Evolutionary conservation across 805 yeast genomes (phyloP).

Genomic region (Ogataea pilisensis): DNA sequence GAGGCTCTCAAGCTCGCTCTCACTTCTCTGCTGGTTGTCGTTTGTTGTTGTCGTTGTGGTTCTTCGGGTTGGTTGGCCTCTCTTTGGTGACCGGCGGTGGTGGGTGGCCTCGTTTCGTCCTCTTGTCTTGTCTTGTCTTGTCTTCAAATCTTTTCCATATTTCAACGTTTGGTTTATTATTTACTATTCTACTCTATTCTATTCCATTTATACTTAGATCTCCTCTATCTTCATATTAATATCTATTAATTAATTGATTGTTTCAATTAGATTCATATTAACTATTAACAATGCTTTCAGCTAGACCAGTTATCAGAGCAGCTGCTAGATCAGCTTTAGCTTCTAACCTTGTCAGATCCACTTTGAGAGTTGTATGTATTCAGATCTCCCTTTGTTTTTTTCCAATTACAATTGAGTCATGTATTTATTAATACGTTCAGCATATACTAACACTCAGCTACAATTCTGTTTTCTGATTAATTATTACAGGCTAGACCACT

Average conservation of each 20-base stretch:
- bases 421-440: no score
- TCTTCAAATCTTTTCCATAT: background rate
- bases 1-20: background rate
- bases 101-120: no score
- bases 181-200: slow-evolving; percentile 7
- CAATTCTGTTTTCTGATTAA: background rate
- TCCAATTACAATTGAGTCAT: background rate
- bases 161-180: background rate
- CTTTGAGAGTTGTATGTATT: slow-evolving; percentile 43
- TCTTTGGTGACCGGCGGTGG: no score
- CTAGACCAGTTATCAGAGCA: slow-evolving; percentile 81
- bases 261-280: background rate
- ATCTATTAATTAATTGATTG: slow-evolving; percentile 1
- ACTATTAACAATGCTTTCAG: slow-evolving; percentile 57
- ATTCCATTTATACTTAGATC: background rate
- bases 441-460: slow-evolving; percentile 3
- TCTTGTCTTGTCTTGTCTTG: background rate
- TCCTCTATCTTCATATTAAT: background rate
- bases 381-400: background rate
- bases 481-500: slow-evolving; percentile 63
- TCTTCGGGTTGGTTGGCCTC: no score
- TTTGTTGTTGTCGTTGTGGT: no score
- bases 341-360: slow-evolving; percentile 44
- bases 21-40: no score
- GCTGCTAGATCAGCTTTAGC: slow-evolving; percentile 75